A percentile compares a stretch with the other conserved stretches of the same genome.
phyloP scores from a whole-genome alignment of 495 filamentous ascomycete genomes.

The Tuber calosporum region DNA sequence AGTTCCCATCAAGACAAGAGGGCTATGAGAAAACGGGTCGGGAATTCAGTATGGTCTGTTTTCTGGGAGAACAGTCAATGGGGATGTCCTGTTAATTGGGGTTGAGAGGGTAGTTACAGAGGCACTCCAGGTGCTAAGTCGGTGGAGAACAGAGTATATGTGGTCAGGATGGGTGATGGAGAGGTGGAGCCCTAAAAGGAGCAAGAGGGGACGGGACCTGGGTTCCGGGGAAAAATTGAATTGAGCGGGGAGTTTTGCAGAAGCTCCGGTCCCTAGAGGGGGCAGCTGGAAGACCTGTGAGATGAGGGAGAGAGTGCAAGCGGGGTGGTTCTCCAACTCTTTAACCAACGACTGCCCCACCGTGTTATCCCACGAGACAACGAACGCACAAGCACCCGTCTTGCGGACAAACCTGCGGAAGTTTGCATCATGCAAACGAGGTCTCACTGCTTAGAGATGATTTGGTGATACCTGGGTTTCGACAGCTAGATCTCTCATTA shows the following conservation, averaged over 20 bases:
- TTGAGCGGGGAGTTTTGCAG: background rate
- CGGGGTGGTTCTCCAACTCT: background rate
- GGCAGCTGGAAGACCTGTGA: background rate
- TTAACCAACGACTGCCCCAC: background rate
- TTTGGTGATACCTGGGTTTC: background rate
- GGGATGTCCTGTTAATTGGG: background rate
- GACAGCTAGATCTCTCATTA: background rate
- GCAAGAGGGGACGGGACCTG: background rate
- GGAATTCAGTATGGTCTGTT: background rate
- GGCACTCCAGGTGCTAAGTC: background rate
- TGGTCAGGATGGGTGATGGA: background rate
- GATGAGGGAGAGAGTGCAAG: background rate
- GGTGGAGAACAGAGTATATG: background rate
- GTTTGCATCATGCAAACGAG: background rate
- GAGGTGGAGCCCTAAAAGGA: background rate
- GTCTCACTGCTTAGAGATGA: background rate
- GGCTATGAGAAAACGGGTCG: background rate
- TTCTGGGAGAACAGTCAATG: background rate
- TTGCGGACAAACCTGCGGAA: conserved; percentile 1
- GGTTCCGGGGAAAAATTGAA: background rate
- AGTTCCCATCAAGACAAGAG: background rate
- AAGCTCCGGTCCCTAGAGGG: background rate
- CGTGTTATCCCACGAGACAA: background rate
- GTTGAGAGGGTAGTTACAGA: background rate
- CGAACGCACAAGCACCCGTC: background rate